Base-by-base conservation (phyloP, 1,139 yeast species). In the Cylindricascospora bacillispora region DNA sequence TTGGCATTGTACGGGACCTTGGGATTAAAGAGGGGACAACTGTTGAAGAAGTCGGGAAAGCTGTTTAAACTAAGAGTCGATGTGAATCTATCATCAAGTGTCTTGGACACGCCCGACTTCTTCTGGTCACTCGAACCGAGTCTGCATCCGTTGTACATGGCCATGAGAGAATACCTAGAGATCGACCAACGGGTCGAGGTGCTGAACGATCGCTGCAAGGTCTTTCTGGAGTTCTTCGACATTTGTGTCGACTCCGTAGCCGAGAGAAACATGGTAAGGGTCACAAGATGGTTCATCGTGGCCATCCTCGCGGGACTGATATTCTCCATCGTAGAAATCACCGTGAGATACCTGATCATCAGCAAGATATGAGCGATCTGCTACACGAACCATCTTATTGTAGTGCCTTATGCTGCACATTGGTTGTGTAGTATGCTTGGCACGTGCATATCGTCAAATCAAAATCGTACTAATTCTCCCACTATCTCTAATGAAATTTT, bases 101-200 rank as follows among this genome's bases (percentile, higher is more conserved):
- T 89, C 15, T 63, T 89, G 34, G 98, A 89, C 49, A 85, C 95
- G 0, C 98, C 98, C 0, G 94, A 82, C 35, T 85, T 83, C 47
- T 89, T 89, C 54, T 89, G 98, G 98, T 81, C 89, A 15, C 72
- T 79, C 38, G 98, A 89, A 55, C 98, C 98, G 3, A 86, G 94
- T 22, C 65, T 89, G 39, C 93, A 86, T 52, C 97, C 97, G 2
- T 61, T 89, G 28, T 89, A 89, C 54, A 67, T 70, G 22, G 97
- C 95, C 0, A 79, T 86, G 35, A 60, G 95, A 35, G 97, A 89
- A 43, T 89, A 89, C 48, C 62, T 89, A 36, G 98, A 89, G 54
- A 85, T 89, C 39, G 97, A 86, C 49, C 94, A 82, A 54, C 63
- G 98, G 35, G 95, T 86, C 11, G 85, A 82, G 48, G 95, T 89